phyloP scores from a whole-genome alignment of 352 stramenopile genomes.

The Phytophthora sp. region DNA sequence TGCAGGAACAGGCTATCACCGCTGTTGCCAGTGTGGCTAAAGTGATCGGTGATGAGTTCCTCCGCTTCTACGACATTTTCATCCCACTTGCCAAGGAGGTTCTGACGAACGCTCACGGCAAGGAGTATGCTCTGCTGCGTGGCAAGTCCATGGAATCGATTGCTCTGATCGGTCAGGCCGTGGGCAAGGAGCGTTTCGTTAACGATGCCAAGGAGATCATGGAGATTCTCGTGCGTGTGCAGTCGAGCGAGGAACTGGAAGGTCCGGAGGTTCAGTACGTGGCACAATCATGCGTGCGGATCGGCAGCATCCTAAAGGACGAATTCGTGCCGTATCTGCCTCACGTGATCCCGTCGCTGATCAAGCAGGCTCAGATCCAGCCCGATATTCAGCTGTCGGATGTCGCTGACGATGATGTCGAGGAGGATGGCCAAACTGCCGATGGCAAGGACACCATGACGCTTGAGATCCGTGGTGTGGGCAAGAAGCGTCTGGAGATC shows the following conservation, averaged over 20 bases:
- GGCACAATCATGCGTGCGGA: conserved; percentile 86
- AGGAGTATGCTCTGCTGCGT: conserved; percentile 81
- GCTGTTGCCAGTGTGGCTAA: conserved; percentile 86
- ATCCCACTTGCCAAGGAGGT: conserved; percentile 89
- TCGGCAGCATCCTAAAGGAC: conserved; percentile 85
- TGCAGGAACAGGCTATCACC: conserved; percentile 90
- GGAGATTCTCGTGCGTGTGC: conserved; percentile 84
- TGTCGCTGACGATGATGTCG: conserved; percentile 58
- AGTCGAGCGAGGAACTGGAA: conserved; percentile 72
- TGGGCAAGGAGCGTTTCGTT: conserved; percentile 86
- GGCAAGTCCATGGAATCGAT: conserved; percentile 91
- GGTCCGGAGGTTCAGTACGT: conserved; percentile 87
- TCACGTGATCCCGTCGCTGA: conserved; percentile 81
- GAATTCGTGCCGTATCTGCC: conserved; percentile 89
- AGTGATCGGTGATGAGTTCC: conserved; percentile 81
- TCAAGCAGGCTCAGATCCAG: conserved; percentile 83
- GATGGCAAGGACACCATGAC: conserved; percentile 79
- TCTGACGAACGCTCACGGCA: conserved; percentile 74
- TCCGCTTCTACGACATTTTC: conserved; percentile 87
- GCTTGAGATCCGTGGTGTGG: conserved; percentile 76
- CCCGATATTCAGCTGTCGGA: conserved; percentile 83
- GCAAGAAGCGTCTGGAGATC: conserved; percentile 87
- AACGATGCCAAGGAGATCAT: conserved; percentile 86
- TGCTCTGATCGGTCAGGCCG: conserved; percentile 85
- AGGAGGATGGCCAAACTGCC: conserved; percentile 61